A percentile compares a stretch with the other conserved stretches of the same genome.
phyloP scores from a whole-genome alignment of 768 basidiomycete genomes.

The Hemileccinum impolitum region DNA sequence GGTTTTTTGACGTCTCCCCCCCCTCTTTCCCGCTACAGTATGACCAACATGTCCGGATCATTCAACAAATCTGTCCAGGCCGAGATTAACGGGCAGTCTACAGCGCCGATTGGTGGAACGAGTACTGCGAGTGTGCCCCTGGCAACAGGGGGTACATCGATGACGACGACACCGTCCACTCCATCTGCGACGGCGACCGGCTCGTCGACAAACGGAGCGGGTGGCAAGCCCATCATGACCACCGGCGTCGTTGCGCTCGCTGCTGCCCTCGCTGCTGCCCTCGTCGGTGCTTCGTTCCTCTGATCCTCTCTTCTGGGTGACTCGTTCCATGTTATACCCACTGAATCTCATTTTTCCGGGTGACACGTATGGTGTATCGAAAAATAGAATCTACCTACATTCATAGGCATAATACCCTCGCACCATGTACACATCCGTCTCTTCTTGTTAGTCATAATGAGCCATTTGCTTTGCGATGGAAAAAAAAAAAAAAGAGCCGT shows the following conservation, averaged over 20 bases:
- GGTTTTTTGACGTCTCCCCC: too few relatives aligned
- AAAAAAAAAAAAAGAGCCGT: too few relatives aligned
- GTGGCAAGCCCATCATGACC: slow-evolving; percentile 22
- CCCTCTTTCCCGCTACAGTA: too few relatives aligned
- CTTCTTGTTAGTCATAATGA: too few relatives aligned
- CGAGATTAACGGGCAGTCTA: slow-evolving; percentile 60
- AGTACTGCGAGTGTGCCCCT: slow-evolving; percentile 12
- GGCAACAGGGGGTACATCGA: neutral
- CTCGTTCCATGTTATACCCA: too few relatives aligned
- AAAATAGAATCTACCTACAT: too few relatives aligned
- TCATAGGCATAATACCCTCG: too few relatives aligned
- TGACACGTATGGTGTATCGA: too few relatives aligned
- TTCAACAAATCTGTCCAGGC: slow-evolving; percentile 56
- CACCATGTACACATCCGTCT: too few relatives aligned
- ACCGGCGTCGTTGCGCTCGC: slow-evolving; percentile 21
- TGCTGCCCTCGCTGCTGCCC: slow-evolving; percentile 14
- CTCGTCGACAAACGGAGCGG: slow-evolving; percentile 16
- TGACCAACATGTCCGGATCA: slow-evolving; percentile 59
- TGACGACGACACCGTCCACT: neutral
- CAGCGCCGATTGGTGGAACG: slow-evolving; percentile 51
- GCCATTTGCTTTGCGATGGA: too few relatives aligned
- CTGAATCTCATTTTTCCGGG: too few relatives aligned
- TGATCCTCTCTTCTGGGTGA: too few relatives aligned
- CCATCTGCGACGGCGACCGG: neutral
- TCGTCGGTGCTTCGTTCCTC: slow-evolving; percentile 23